Evolutionary conservation across 176 grass and related monocot species (phyloP), one percentile per base, ranked within the genome.

Genomic region (Carex littledalei): DNA sequence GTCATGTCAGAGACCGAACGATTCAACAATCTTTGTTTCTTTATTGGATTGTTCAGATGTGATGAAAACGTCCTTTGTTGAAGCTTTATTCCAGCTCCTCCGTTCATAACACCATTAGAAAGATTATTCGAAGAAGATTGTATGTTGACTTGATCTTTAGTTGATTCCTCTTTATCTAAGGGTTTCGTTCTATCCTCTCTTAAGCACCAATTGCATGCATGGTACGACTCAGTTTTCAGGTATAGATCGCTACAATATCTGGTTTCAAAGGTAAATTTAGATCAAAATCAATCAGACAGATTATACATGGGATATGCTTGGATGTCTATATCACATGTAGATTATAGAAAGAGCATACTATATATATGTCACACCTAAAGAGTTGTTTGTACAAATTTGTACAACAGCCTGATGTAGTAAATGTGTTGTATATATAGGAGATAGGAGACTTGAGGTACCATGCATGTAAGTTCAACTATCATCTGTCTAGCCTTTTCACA

Each of bases 221-320:
- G 89, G 80, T 98, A 93, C 55, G 89, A 89, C 49, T 94, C 92
- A 17, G 81, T 89, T 86, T 98, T 91, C 2, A 92, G 95, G 56
- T 98, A 98, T 35, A 92, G 85, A 80, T 98, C 91, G 41, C 91
- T 94, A 81, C 95, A 98, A 54, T 94, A 98, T 78, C 95, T 98
- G 88, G 18, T 86, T 15, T n/a, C 49, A 74, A 37, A 7, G 45
- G 31, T 84, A 32, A 63, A 68, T 17, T 65, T 54, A 32, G 13
- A 49, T 29, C 18, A 85, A 77, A 72, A 56, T 50, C 17, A 52
- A 43, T 73, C 6, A 72, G 13, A 59, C 14, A 82, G 24, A 60
- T 81, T 66, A 62, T 52, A 64, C 50, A 18, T 15, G 13, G 14
- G 26, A 41, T 18, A 87, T 4, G 35, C 10, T 32, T 47, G 22